phyloP scores from a whole-genome alignment of 2,329 filamentous ascomycete genomes.

The Aureobasidium sp. region DNA sequence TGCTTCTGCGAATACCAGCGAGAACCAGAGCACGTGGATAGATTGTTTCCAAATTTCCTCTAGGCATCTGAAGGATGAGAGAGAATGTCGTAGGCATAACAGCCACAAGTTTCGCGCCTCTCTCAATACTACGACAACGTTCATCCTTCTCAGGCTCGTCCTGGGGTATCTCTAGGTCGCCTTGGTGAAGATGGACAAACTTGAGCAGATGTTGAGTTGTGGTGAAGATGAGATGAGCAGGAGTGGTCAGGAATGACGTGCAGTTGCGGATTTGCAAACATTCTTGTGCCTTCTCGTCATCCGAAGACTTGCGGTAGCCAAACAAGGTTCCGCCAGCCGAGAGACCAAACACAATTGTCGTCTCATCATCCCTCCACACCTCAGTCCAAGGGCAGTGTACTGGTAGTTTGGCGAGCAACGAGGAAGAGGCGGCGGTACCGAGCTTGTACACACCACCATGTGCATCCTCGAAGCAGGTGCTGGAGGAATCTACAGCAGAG shows the following conservation, averaged over 20 bases:
- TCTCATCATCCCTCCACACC: constrained; percentile 29
- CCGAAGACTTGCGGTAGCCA: constrained; percentile 33
- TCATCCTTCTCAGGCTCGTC: constrained; percentile 92
- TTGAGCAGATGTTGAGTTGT: constrained; percentile 90
- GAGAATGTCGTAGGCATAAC: constrained; percentile 83
- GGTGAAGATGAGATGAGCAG: constrained; percentile 79
- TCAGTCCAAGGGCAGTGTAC: constrained; percentile 21
- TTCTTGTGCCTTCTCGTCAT: constrained; percentile 41
- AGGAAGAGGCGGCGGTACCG: neutral
- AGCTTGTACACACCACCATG: constrained; percentile 13
- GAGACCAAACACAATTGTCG: constrained; percentile 49
- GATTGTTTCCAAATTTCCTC: constrained; percentile 91
- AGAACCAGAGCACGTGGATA: constrained; percentile 88
- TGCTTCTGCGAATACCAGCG: constrained; percentile 73
- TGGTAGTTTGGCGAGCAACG: constrained; percentile 16
- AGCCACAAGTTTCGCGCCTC: constrained; percentile 77
- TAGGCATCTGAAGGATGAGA: constrained; percentile 85
- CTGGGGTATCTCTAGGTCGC: constrained; percentile 67
- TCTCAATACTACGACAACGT: constrained; percentile 81
- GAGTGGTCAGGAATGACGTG: constrained; percentile 79
- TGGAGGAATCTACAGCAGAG: constrained; percentile 15
- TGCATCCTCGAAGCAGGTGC: constrained; percentile 19
- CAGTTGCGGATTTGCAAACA: constrained; percentile 72
- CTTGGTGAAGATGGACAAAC: constrained; percentile 68
- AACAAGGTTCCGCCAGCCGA: constrained; percentile 70